These are phyloP conservation scores for Pseudozyma thailandica DNA, from an alignment of 1,284 basidiomycete genomes.

Conservation along the genomic window DNA sequence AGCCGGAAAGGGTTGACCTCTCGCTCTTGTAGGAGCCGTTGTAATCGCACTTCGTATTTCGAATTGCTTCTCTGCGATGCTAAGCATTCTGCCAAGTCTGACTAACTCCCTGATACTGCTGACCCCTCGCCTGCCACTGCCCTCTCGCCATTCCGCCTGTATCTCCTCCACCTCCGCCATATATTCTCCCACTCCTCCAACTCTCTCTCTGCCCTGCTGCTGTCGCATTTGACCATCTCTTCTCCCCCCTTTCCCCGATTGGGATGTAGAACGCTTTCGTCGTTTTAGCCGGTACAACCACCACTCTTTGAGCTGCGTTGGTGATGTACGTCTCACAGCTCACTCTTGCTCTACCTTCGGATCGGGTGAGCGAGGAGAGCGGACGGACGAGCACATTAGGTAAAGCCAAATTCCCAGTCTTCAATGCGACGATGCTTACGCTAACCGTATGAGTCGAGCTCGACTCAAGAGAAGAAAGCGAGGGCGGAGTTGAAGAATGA, in stretches of 20 bases:
- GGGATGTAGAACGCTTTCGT: conserved; percentile 39
- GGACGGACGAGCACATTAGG: conserved; percentile 11
- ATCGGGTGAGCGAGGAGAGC: too few species aligned
- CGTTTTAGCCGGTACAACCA: conserved; percentile 25
- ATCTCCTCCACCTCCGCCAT: neutral
- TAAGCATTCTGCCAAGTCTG: too few species aligned
- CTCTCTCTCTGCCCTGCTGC: conserved; percentile 2
- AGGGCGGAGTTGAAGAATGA: too few species aligned
- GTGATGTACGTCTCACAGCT: conserved; percentile 54
- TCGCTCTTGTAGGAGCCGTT: too few species aligned
- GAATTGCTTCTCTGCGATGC: too few species aligned
- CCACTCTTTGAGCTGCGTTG: conserved; percentile 35
- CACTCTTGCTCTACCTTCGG: neutral
- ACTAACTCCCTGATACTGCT: too few species aligned
- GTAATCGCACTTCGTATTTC: too few species aligned
- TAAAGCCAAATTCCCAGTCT: conserved; percentile 22
- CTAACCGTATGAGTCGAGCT: conserved; percentile 5
- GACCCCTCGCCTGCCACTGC: neutral
- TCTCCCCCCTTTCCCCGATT: neutral
- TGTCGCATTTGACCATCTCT: neutral
- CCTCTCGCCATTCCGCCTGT: conserved; percentile 5
- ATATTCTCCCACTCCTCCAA: conserved; percentile 12
- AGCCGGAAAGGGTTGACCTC: too few species aligned
- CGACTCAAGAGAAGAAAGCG: neutral
- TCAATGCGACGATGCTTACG: conserved; percentile 52